Conservation (phyloP, 306 rosid species). For the Dryas drummondii region DNA sequence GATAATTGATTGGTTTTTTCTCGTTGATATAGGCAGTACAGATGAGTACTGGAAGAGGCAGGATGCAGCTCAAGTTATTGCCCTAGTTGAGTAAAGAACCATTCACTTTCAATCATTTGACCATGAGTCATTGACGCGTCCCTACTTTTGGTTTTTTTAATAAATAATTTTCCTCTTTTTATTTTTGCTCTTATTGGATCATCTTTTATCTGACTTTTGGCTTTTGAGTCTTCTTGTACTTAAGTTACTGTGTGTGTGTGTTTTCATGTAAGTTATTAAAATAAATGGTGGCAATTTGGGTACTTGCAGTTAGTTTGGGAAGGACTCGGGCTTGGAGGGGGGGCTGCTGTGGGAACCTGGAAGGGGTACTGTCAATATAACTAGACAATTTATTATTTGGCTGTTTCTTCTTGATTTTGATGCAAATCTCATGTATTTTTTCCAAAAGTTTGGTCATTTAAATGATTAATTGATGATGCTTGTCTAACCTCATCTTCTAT, state of each 20-base stretch:
- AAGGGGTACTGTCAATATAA: constrained; percentile 46
- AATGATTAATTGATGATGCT: background rate
- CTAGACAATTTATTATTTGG: background rate
- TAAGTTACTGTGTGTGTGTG: background rate
- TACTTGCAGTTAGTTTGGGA: constrained; percentile 79
- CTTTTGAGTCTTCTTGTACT: background rate
- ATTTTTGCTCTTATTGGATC: background rate
- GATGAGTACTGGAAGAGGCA: constrained; percentile 94
- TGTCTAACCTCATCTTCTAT: constrained; percentile 16
- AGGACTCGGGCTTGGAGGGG: constrained; percentile 96
- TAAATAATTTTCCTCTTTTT: background rate
- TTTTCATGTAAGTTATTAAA: background rate
- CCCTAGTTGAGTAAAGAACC: constrained; percentile 55
- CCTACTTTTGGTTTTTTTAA: background rate
- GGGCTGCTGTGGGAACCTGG: constrained; percentile 83
- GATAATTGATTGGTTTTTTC: constrained; percentile 17
- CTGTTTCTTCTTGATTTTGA: background rate
- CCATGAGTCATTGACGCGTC: constrained; percentile 4
- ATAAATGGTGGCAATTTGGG: constrained; percentile 9
- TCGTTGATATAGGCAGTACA: constrained; percentile 74
- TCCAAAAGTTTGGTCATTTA: background rate
- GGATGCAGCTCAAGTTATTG: constrained; percentile 89
- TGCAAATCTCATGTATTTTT: background rate
- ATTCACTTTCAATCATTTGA: constrained; percentile 19
- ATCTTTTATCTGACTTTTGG: background rate